phyloP scores from a whole-genome alignment of 2,329 filamentous ascomycete species.

The Cladosporium sphaerospermum region DNA sequence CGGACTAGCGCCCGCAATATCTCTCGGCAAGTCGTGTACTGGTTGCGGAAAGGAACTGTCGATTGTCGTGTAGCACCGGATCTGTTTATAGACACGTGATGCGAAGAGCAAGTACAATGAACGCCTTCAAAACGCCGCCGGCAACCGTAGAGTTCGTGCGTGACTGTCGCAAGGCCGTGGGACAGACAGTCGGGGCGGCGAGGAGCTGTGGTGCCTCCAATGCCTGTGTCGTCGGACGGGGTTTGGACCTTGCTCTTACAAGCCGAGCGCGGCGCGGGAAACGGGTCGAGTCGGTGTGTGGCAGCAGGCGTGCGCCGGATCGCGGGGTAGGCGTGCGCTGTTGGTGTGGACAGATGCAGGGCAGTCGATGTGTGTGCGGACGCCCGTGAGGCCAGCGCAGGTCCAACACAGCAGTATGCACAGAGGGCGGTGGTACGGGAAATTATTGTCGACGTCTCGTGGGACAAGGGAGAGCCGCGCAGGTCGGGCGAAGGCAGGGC shows the following conservation, averaged over 20 bases:
- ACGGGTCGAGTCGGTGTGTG: conserved; percentile 5
- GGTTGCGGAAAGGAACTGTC: no score
- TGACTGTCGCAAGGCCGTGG: no score
- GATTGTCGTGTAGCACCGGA: no score
- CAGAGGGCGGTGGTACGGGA: conserved; percentile 1
- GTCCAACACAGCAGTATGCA: neutral
- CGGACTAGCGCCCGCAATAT: neutral
- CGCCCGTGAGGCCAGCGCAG: neutral
- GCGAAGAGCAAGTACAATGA: no score
- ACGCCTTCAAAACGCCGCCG: no score
- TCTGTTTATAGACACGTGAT: no score
- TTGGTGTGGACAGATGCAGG: neutral
- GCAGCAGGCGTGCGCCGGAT: neutral
- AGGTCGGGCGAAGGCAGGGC: neutral
- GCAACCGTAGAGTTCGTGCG: no score
- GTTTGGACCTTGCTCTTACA: conserved; percentile 8
- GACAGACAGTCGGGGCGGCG: neutral
- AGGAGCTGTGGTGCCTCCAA: neutral
- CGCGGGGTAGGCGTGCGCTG: neutral
- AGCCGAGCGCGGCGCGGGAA: neutral
- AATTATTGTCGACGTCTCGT: conserved; percentile 1
- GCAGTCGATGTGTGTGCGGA: neutral
- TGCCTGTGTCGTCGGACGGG: neutral
- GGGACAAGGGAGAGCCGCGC: conserved; percentile 9
- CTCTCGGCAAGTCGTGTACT: no score